Percentiles rank a stretch among this genome's conserved stretches.
phyloP scores from a whole-genome alignment of 805 yeast genomes.

The Candida easanensis region DNA sequence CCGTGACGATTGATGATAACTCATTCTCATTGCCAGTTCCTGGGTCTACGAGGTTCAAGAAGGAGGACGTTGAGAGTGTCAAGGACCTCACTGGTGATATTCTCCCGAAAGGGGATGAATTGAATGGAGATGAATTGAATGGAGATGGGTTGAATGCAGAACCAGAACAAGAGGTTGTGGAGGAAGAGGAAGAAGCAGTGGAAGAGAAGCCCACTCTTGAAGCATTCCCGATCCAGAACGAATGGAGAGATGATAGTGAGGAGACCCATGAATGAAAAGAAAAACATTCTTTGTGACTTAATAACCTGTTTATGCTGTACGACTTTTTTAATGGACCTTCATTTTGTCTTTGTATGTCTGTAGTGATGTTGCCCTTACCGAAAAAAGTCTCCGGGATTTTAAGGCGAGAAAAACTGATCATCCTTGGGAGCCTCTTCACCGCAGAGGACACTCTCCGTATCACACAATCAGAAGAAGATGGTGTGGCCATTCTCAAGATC shows the following conservation, averaged over 20 bases:
- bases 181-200: background rate
- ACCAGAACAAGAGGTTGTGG: background rate
- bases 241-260: slow-evolving; percentile 5
- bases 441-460: no score
- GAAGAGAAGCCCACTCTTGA: slow-evolving; percentile 2
- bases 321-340: background rate
- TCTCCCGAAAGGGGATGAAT: background rate
- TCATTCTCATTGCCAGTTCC: slow-evolving; percentile 51
- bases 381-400: background rate
- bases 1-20: slow-evolving; percentile 36
- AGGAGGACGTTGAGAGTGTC: background rate
- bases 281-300: background rate
- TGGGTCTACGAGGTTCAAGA: slow-evolving; percentile 22
- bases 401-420: background rate
- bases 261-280: background rate
- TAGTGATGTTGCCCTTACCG: background rate
- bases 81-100: background rate
- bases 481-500: slow-evolving; percentile 24
- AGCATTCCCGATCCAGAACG: slow-evolving; percentile 11
- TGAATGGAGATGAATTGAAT: background rate
- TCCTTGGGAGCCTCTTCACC: no score
- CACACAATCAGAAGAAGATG: no score
- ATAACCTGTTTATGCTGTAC: background rate
- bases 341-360: no score
- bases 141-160: background rate